Evolutionary conservation across 805 yeast genomes (phyloP).

Genomic region (Saccharomycopsis microspora): DNA sequence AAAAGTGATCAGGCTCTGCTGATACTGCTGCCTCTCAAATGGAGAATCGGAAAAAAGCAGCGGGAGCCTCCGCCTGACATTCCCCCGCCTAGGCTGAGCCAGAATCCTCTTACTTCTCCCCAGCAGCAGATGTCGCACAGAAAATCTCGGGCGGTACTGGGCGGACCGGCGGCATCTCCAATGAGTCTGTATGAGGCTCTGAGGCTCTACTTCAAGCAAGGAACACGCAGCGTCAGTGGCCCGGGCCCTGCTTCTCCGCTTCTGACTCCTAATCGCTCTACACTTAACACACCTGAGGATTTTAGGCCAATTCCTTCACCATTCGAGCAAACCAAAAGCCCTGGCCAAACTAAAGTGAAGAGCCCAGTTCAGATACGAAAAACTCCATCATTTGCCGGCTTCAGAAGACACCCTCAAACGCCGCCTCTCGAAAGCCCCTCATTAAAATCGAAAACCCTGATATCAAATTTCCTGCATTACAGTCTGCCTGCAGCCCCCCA

Average conservation of each 20-base stretch:
- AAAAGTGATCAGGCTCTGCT: background rate
- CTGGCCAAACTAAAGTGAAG: background rate
- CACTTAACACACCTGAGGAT: background rate
- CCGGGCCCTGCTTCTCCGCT: background rate
- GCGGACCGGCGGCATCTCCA: background rate
- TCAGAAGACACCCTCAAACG: too few relatives aligned
- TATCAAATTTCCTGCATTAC: constrained; percentile 3
- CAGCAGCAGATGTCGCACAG: background rate
- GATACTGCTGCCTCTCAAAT: background rate
- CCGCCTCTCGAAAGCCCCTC: background rate
- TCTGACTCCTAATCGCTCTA: too few relatives aligned
- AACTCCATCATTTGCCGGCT: constrained; percentile 4
- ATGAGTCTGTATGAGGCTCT: constrained; percentile 15
- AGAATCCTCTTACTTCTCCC: background rate
- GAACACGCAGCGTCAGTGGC: constrained; percentile 1
- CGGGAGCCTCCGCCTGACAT: background rate
- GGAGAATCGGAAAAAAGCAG: background rate
- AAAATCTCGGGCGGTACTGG: background rate
- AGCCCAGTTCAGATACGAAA: background rate
- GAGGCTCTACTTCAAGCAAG: constrained; percentile 11
- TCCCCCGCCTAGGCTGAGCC: too few relatives aligned
- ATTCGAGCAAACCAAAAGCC: constrained; percentile 6
- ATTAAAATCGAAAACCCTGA: background rate
- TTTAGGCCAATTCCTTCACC: constrained; percentile 13
- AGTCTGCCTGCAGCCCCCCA: background rate